These are phyloP conservation scores for Fusarium sp. DNA, from an alignment of 2,329 filamentous ascomycete species.

Conservation along the genomic window DNA sequence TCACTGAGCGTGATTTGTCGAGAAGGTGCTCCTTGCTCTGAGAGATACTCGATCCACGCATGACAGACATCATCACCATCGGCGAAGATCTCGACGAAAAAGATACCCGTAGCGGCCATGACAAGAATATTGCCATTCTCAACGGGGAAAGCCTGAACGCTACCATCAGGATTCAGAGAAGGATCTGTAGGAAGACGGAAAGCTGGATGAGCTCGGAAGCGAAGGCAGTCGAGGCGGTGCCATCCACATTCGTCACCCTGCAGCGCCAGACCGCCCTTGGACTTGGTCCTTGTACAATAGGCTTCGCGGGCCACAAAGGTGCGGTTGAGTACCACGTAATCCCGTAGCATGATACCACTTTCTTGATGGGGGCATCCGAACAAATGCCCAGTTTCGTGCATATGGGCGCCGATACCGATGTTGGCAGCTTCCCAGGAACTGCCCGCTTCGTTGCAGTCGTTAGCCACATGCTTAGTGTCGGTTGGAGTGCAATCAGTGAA, in stretches of 20 bases:
- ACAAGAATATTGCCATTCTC: constrained; percentile 82
- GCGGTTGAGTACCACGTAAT: constrained; percentile 87
- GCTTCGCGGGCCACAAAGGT: constrained; percentile 85
- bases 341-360: constrained; percentile 89
- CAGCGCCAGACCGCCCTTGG: constrained; percentile 80
- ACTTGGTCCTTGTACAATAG: constrained; percentile 87
- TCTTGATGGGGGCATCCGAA: constrained; percentile 93
- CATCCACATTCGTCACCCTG: constrained; percentile 88
- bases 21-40: constrained; percentile 72
- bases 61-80: constrained; percentile 86
- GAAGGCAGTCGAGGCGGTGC: constrained; percentile 89
- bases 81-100: constrained; percentile 84
- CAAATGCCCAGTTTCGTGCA: constrained; percentile 91
- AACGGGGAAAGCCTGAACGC: constrained; percentile 87
- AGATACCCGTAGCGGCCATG: constrained; percentile 83
- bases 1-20: constrained; percentile 82
- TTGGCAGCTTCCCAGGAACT: constrained; percentile 97
- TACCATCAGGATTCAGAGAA: constrained; percentile 73
- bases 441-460: constrained; percentile 87
- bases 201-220: constrained; percentile 90
- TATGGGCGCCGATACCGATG: constrained; percentile 90
- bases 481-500: constrained; percentile 93
- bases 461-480: constrained; percentile 82
- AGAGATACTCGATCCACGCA: constrained; percentile 83
- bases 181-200: constrained; percentile 86